Conservation (phyloP, 352 stramenopile species). For the Globisporangium splendens region DNA sequence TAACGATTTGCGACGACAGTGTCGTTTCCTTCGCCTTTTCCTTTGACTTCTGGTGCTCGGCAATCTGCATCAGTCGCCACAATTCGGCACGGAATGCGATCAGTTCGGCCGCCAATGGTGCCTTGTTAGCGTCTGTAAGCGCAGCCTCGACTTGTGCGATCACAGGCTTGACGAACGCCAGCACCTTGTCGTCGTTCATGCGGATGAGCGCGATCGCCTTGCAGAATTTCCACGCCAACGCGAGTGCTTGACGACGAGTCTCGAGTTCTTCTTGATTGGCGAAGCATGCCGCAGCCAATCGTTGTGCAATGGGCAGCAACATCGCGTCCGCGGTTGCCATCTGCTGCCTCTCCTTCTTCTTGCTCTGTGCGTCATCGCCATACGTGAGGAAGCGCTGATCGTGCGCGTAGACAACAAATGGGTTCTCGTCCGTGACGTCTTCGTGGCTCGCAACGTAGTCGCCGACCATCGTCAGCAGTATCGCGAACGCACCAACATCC, state of each 20-base stretch:
- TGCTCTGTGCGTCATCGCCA: neutral
- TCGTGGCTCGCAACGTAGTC: constrained; percentile 48
- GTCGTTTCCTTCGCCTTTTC: constrained; percentile 13
- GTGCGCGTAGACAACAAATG: constrained; percentile 37
- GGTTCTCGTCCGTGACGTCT: constrained; percentile 41
- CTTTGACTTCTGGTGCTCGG: constrained; percentile 23
- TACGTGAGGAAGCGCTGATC: constrained; percentile 34
- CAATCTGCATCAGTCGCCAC: constrained; percentile 70
- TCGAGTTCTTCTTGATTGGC: neutral
- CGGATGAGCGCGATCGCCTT: constrained; percentile 52
- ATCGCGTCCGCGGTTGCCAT: constrained; percentile 15
- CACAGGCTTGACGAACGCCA: constrained; percentile 38
- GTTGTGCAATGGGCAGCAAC: constrained; percentile 29
- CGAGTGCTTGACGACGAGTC: constrained; percentile 14
- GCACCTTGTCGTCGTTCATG: constrained; percentile 33
- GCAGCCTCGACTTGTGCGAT: constrained; percentile 32
- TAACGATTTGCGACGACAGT: constrained; percentile 22
- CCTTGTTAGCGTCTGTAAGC: constrained; percentile 11
- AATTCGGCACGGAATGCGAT: constrained; percentile 49
- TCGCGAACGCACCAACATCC: constrained; percentile 42
- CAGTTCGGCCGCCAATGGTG: constrained; percentile 8
- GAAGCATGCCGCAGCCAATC: constrained; percentile 21
- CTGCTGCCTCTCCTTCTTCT: constrained; percentile 7
- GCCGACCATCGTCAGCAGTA: constrained; percentile 50
- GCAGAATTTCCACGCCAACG: constrained; percentile 73